Evolutionary conservation across 148 eudicot genomes (phyloP).

Genomic region (Chenopodium berlandieri): DNA sequence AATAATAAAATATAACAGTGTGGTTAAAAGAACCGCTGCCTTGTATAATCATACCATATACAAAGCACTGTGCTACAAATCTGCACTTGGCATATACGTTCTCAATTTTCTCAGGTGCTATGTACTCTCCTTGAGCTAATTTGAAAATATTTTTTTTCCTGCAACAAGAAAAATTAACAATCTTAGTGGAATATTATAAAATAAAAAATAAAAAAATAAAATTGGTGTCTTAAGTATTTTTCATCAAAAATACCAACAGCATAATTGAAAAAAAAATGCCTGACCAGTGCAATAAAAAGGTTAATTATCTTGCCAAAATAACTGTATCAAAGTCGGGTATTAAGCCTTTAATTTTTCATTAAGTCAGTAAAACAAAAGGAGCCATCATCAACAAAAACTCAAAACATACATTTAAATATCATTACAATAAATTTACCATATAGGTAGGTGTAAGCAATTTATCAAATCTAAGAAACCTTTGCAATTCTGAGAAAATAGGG

Average conservation of each 20-base stretch:
- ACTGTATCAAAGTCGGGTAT: background rate
- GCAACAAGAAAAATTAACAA: slow-evolving; percentile 20
- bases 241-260: background rate
- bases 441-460: background rate
- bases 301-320: background rate
- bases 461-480: background rate
- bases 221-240: background rate
- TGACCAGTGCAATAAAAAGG: background rate
- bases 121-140: slow-evolving; percentile 89
- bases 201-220: background rate
- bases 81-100: slow-evolving; percentile 88
- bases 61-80: slow-evolving; percentile 75
- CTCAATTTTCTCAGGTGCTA: slow-evolving; percentile 94
- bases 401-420: background rate
- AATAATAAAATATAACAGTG: background rate
- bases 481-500: background rate
- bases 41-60: slow-evolving; percentile 52
- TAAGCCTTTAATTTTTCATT: background rate
- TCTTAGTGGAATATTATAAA: background rate
- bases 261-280: slow-evolving; percentile 2
- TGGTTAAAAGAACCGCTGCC: background rate
- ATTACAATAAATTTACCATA: background rate
- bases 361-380: background rate
- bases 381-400: background rate
- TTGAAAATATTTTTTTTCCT: slow-evolving; percentile 98